These are phyloP conservation scores for Blastobotrys elegans DNA, from an alignment of 1,139 yeast species.

Conservation along the genomic window DNA sequence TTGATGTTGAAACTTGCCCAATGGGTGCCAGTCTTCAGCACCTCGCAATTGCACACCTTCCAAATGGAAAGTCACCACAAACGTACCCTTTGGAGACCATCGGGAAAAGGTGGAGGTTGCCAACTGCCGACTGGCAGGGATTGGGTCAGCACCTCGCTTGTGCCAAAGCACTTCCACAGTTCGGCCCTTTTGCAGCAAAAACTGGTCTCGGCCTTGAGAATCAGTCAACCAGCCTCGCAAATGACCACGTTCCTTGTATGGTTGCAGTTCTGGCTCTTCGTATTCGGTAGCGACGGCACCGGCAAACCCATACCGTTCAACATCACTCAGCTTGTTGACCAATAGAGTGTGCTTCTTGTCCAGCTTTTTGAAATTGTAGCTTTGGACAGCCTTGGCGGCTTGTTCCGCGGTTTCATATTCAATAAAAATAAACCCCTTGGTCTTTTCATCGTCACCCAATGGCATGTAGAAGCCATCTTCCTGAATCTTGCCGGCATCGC, in stretches of 20 bases:
- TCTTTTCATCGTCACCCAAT: constrained; percentile 60
- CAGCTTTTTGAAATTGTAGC: constrained; percentile 81
- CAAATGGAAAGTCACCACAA: constrained; percentile 80
- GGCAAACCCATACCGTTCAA: constrained; percentile 72
- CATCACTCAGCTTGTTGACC: constrained; percentile 77
- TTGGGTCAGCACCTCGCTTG: constrained; percentile 62
- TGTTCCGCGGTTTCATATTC: constrained; percentile 65
- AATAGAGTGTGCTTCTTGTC: constrained; percentile 89
- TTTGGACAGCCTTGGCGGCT: constrained; percentile 76
- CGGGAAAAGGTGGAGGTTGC: constrained; percentile 86
- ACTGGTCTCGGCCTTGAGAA: constrained; percentile 85
- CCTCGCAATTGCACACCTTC: constrained; percentile 98
- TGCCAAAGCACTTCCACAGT: constrained; percentile 86
- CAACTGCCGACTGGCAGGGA: constrained; percentile 42
- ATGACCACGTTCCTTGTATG: constrained; percentile 71
- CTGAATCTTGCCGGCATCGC: constrained; percentile 64
- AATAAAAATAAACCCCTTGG: constrained; percentile 84
- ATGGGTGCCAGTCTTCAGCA: constrained; percentile 65
- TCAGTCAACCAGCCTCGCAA: constrained; percentile 91
- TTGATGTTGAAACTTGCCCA: constrained; percentile 80
- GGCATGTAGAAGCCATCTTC: constrained; percentile 78
- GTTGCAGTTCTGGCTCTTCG: constrained; percentile 64
- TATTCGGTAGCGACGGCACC: constrained; percentile 63
- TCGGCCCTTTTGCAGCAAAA: constrained; percentile 73
- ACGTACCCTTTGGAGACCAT: constrained; percentile 94